Percentiles rank a stretch among this genome's conserved stretches.
Evolutionary conservation across 192 early-diverging fungal genomes (phyloP).

Genomic region (Podila epicladia): DNA sequence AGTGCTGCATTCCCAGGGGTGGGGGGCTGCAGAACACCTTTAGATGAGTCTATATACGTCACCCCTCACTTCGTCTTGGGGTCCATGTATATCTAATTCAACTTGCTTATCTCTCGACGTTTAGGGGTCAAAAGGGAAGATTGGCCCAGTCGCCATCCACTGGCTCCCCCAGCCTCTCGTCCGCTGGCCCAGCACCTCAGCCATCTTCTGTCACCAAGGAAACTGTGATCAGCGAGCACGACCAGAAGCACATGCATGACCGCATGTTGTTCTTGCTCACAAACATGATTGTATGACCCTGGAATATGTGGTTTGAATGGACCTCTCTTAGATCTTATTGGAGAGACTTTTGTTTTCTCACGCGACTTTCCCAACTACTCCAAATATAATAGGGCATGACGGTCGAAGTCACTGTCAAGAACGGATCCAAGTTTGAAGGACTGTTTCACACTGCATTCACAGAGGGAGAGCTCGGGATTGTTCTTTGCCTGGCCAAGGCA

Average conservation of each 20-base stretch:
- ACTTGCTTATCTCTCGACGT: background rate
- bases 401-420: slow-evolving; percentile 66
- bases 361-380: background rate
- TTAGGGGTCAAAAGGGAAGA: slow-evolving; percentile 35
- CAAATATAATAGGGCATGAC: slow-evolving; percentile 58
- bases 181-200: background rate
- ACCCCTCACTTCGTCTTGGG: no score
- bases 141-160: slow-evolving; percentile 31
- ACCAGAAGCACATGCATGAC: slow-evolving; percentile 64
- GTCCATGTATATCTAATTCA: background rate
- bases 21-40: no score
- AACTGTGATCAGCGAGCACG: slow-evolving; percentile 30
- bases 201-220: slow-evolving; percentile 21
- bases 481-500: slow-evolving; percentile 66
- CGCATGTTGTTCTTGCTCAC: slow-evolving; percentile 71
- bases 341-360: background rate
- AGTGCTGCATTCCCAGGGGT: no score
- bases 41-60: no score
- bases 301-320: background rate
- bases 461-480: slow-evolving; percentile 70
- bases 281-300: slow-evolving; percentile 67
- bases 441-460: slow-evolving; percentile 71
- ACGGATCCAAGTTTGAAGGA: slow-evolving; percentile 73
- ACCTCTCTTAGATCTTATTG: background rate
- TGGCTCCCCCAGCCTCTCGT: background rate